A percentile compares a stretch with the other conserved stretches of the same genome.
phyloP scores from a whole-genome alignment of 2,329 filamentous ascomycete species.

The Fusarium nanum region DNA sequence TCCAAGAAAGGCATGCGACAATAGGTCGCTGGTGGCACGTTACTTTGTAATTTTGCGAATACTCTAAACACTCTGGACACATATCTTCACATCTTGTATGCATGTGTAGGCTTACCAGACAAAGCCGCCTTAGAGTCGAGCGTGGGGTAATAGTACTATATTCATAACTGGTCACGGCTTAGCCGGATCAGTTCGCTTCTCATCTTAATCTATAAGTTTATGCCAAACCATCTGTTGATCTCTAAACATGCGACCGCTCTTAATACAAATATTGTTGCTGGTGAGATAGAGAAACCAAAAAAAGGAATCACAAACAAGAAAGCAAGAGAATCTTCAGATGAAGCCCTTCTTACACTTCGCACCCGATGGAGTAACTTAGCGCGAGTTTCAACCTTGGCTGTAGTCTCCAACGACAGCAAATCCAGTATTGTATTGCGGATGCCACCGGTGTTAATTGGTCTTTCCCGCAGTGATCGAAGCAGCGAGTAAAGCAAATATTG shows the following conservation, averaged over 20 bases:
- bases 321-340: neutral
- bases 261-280: neutral
- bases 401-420: neutral
- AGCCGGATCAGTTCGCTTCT: conserved; percentile 31
- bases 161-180: conserved; percentile 23
- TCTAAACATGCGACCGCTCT: neutral
- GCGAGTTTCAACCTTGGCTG: neutral
- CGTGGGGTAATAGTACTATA: conserved; percentile 44
- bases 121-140: conserved; percentile 33
- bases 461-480: neutral
- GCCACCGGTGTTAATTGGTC: neutral
- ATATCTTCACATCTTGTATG: conserved; percentile 42
- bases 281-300: neutral
- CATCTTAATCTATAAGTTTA: conserved; percentile 36
- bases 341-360: neutral
- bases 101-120: conserved; percentile 39
- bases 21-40: conserved; percentile 10
- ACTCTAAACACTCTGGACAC: conserved; percentile 39
- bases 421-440: neutral
- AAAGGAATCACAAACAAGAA: neutral
- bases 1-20: neutral
- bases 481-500: neutral
- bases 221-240: conserved; percentile 8
- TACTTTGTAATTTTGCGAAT: conserved; percentile 25
- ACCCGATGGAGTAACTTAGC: neutral